These are phyloP conservation scores for Carallia pectinifolia DNA, from an alignment of 345 rosid genomes.

Conservation along the genomic window DNA sequence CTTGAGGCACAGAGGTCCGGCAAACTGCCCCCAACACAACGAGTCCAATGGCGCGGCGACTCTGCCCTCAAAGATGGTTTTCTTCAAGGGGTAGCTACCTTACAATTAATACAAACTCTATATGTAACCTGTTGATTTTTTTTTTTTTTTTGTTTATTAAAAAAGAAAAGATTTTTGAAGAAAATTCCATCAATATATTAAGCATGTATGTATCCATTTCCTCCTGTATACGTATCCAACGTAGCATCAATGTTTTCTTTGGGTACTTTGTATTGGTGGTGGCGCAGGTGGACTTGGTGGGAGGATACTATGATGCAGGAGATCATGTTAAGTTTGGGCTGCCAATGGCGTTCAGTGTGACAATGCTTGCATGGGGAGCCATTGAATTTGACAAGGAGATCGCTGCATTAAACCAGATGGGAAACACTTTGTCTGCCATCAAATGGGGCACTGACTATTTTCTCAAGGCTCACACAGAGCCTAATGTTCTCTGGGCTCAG, in stretches of 20 bases:
- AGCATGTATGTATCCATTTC: background rate
- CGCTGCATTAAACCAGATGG: conserved; percentile 14
- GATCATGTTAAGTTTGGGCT: conserved; percentile 33
- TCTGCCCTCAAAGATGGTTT: conserved; percentile 25
- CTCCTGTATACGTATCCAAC: background rate
- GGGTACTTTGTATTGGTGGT: background rate
- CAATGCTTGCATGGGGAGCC: conserved; percentile 35
- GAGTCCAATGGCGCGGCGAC: conserved; percentile 26
- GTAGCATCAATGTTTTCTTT: too few relatives aligned
- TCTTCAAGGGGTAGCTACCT: conserved; percentile 14
- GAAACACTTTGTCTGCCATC: conserved; percentile 52
- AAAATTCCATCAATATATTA: too few relatives aligned
- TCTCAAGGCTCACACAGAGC: conserved; percentile 69
- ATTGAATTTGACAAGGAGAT: conserved; percentile 24
- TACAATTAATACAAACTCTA: background rate
- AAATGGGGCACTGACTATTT: conserved; percentile 88
- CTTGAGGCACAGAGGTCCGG: conserved; percentile 27
- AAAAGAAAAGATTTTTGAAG: background rate
- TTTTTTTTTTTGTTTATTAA: too few relatives aligned
- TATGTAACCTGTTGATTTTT: background rate
- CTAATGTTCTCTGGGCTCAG: conserved; percentile 78
- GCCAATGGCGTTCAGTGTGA: conserved; percentile 32
- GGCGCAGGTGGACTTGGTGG: conserved; percentile 24
- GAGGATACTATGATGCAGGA: conserved; percentile 37
- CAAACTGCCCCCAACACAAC: conserved; percentile 10